These are phyloP conservation scores for Fonsecaea multimorphosa DNA, from an alignment of 2,329 filamentous ascomycete species.

Conservation along the genomic window DNA sequence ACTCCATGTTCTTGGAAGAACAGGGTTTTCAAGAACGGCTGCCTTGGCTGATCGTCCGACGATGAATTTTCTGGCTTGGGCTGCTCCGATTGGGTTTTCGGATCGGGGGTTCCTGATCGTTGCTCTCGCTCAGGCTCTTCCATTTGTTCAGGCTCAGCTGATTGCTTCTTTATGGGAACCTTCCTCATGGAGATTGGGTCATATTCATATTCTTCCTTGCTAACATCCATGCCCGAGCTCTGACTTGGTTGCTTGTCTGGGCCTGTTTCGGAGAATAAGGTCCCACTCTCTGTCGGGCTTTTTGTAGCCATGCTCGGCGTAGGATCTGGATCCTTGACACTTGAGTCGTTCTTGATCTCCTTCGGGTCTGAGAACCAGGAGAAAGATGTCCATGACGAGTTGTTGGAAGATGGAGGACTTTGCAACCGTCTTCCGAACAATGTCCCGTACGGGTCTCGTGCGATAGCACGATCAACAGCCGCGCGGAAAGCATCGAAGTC, in stretches of 20 bases:
- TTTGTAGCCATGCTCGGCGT: conserved; percentile 6
- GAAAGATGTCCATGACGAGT: conserved; percentile 42
- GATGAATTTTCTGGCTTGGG: neutral
- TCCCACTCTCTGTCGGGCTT: neutral
- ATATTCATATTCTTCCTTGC: conserved; percentile 43
- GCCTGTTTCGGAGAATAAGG: neutral
- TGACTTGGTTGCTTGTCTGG: neutral
- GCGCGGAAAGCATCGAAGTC: conserved; percentile 48
- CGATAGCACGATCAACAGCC: conserved; percentile 44
- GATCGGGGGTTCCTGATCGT: neutral
- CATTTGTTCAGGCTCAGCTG: neutral
- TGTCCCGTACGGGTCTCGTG: conserved; percentile 49
- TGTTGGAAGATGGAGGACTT: conserved; percentile 31
- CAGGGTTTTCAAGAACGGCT: conserved; percentile 30
- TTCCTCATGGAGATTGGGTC: conserved; percentile 53
- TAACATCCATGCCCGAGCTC: conserved; percentile 1
- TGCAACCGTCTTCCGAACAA: conserved; percentile 48
- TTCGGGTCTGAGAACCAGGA: conserved; percentile 41
- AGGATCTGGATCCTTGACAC: conserved; percentile 10
- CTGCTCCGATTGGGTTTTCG: neutral
- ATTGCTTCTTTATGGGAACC: conserved; percentile 40
- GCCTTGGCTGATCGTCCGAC: neutral
- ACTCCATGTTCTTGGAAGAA: conserved; percentile 38
- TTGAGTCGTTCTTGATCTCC: conserved; percentile 18
- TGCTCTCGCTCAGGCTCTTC: neutral